A percentile compares a stretch with the other conserved stretches of the same genome.
Evolutionary conservation across 108 stramenopile genomes (phyloP).

Genomic region (Skeletonema costatum): DNA sequence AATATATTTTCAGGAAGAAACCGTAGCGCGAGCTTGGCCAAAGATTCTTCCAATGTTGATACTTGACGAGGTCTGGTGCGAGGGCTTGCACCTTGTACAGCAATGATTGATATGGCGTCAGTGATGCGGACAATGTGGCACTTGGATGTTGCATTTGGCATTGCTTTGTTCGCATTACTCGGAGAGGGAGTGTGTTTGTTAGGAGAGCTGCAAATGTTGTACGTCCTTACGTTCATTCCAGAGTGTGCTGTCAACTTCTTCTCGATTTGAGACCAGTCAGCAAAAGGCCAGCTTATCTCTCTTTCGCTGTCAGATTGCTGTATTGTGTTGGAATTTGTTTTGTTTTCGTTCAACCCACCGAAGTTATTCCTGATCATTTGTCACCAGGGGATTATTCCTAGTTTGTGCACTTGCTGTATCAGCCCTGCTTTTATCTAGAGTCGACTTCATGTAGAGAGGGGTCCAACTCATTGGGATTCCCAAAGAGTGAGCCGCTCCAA

Average conservation of each 20-base stretch:
- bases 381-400: background rate
- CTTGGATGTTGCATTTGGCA: background rate
- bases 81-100: conserved; percentile 13
- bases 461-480: conserved; percentile 11
- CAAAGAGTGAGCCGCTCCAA: background rate
- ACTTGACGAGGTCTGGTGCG: conserved; percentile 6
- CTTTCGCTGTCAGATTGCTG: background rate
- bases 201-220: background rate
- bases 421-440: background rate
- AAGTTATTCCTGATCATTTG: background rate
- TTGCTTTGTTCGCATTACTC: background rate
- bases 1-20: conserved; percentile 25
- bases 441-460: conserved; percentile 30
- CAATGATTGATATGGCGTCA: conserved; percentile 12
- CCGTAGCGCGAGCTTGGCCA: background rate
- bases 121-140: conserved; percentile 4
- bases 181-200: background rate
- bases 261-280: conserved; percentile 9
- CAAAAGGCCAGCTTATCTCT: conserved; percentile 13
- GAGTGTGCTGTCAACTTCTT: background rate
- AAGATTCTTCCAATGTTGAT: conserved; percentile 16
- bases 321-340: background rate
- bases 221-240: background rate
- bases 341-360: background rate
- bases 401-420: conserved; percentile 1